phyloP scores from a whole-genome alignment of 306 rosid genomes.

The Echinosophora koreensis region DNA sequence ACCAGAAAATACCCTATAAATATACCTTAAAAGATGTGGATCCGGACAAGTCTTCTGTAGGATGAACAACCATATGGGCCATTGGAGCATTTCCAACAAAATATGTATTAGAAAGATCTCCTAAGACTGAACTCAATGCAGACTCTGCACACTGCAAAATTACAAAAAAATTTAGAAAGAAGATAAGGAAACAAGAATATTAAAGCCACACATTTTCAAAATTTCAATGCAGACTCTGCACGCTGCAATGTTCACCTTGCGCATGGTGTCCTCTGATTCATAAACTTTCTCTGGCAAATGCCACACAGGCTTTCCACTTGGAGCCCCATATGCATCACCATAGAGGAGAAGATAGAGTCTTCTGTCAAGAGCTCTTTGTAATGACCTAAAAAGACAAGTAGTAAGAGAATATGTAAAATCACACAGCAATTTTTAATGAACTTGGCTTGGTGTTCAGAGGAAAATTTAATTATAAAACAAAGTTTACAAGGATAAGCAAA shows the following conservation, averaged over 20 bases:
- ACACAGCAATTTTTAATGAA: background rate
- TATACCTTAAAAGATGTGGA: slow-evolving; percentile 72
- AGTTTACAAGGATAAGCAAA: slow-evolving; percentile 1
- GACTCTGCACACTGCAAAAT: slow-evolving; percentile 97
- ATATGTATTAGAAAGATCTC: slow-evolving; percentile 85
- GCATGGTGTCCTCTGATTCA: slow-evolving; percentile 81
- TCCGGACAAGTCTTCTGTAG: slow-evolving; percentile 56
- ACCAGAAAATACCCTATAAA: slow-evolving; percentile 6
- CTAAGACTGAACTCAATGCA: slow-evolving; percentile 76
- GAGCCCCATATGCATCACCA: slow-evolving; percentile 65
- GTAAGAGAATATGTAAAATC: slow-evolving; percentile 24
- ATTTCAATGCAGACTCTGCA: too few relatives aligned
- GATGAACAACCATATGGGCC: slow-evolving; percentile 69
- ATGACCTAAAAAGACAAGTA: slow-evolving; percentile 63
- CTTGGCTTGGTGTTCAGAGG: background rate
- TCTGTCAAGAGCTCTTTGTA: slow-evolving; percentile 91
- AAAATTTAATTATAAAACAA: slow-evolving; percentile 23
- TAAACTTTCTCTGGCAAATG: slow-evolving; percentile 88
- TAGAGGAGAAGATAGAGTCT: slow-evolving; percentile 83
- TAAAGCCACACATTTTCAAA: background rate
- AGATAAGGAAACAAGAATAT: slow-evolving; percentile 15
- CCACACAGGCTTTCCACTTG: slow-evolving; percentile 74
- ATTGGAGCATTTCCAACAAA: too few relatives aligned
- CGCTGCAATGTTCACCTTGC: slow-evolving; percentile 59
- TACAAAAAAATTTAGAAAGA: too few relatives aligned